These are phyloP conservation scores for Datura wrightii DNA, from an alignment of 257 asterid genomes.

Conservation along the genomic window DNA sequence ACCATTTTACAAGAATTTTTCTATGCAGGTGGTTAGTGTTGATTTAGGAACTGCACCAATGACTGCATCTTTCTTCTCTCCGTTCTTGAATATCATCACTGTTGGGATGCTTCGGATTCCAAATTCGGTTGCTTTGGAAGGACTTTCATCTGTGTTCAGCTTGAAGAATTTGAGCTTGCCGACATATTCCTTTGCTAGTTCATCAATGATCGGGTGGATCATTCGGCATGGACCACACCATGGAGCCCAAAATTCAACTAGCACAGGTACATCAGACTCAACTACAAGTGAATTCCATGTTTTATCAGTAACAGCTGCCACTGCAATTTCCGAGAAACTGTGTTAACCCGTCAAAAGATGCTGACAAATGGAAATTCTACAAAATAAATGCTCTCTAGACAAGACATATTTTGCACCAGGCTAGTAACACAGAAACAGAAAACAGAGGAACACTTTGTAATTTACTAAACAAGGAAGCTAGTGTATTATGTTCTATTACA, in stretches of 20 bases:
- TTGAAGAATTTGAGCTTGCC: conserved; percentile 88
- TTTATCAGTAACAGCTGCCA: conserved; percentile 59
- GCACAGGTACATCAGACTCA: conserved; percentile 59
- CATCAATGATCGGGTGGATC: conserved; percentile 83
- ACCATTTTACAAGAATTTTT: conserved; percentile 67
- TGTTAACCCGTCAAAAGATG: conserved; percentile 34
- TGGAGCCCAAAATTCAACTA: conserved; percentile 98
- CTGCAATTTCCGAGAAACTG: conserved; percentile 49
- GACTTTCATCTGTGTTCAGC: conserved; percentile 86
- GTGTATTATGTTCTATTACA: no score
- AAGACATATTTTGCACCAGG: background rate
- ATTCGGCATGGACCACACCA: conserved; percentile 99
- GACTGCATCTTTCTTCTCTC: conserved; percentile 90
- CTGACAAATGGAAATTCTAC: background rate
- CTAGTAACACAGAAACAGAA: background rate
- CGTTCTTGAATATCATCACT: conserved; percentile 75
- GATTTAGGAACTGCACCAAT: conserved; percentile 92
- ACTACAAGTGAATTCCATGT: conserved; percentile 70
- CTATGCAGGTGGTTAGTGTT: conserved; percentile 70
- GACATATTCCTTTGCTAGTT: conserved; percentile 69
- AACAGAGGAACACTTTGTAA: background rate
- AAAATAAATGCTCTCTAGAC: background rate
- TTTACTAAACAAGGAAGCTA: background rate
- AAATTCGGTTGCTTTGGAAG: conserved; percentile 73
- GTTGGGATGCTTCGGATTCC: conserved; percentile 98